A percentile compares a stretch with the other conserved stretches of the same genome.
phyloP scores from a whole-genome alignment of 495 filamentous ascomycete genomes.

The Opeltia flavorubescens region DNA sequence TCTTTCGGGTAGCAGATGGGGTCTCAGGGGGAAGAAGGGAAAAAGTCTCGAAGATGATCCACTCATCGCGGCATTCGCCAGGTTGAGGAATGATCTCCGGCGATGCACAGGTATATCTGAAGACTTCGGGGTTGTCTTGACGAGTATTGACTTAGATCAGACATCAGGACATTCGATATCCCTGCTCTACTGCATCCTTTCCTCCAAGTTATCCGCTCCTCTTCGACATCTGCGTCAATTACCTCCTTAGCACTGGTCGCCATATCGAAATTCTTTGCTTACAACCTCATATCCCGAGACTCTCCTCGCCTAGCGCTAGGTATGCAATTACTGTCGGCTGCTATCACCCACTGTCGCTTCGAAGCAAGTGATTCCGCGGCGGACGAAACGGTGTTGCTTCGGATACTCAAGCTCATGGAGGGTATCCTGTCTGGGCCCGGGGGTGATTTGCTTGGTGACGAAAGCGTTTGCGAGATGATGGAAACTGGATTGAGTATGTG shows the following conservation, averaged over 20 bases:
- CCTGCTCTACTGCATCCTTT: conserved; percentile 87
- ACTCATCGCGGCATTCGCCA: conserved; percentile 87
- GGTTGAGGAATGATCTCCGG: conserved; percentile 75
- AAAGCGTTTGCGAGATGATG: conserved; percentile 99
- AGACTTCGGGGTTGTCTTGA: background rate
- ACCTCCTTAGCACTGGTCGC: conserved; percentile 87
- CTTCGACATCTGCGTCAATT: conserved; percentile 88
- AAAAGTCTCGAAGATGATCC: conserved; percentile 98
- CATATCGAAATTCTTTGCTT: conserved; percentile 95
- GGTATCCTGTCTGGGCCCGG: conserved; percentile 88
- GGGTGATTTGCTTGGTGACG: conserved; percentile 80
- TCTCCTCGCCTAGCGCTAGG: conserved; percentile 77
- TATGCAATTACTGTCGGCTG: conserved; percentile 89
- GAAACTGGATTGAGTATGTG: conserved; percentile 95
- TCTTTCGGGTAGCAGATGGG: conserved; percentile 58
- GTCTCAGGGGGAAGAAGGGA: conserved; percentile 86
- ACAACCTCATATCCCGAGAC: conserved; percentile 69
- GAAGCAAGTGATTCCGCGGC: conserved; percentile 89
- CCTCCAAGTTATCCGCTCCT: conserved; percentile 91
- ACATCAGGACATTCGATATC: conserved; percentile 81
- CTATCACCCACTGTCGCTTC: conserved; percentile 95
- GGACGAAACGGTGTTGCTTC: conserved; percentile 84
- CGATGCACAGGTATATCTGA: conserved; percentile 58
- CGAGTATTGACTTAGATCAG: conserved; percentile 25
- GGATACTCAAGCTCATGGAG: conserved; percentile 96